Evolutionary conservation across 106 monocot species (phyloP), one percentile per base, ranked within the genome.

Genomic region (Cymbidium sinense): DNA sequence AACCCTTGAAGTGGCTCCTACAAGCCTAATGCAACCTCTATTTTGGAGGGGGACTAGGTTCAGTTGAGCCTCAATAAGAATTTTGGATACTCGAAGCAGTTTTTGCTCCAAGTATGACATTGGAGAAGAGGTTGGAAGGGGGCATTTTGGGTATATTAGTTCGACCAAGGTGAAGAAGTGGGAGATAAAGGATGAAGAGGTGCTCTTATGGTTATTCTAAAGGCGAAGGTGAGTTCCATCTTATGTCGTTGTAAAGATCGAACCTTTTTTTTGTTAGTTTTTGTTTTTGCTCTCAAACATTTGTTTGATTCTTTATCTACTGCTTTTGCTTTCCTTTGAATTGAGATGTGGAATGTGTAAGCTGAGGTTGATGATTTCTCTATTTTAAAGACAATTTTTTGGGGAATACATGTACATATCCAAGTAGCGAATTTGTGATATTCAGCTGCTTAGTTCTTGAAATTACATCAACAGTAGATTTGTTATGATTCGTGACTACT

Each of bases 91-190:
- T 89, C 84, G 37, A 95, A 84, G 86, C 78, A 95, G 17, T 86
- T 95, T 83, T 83, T 78, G n/a, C 12, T 33, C 81, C 5, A 95
- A 89, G 75, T 91, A 87, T 74, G 94, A 91, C 64, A 75, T 89
- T 61, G 89, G 89, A 11, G 87, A 88, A 25, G 94, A 87, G 81
- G 86, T 91, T 13, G 91, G 94, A 7, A 78, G 86, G 2, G 94
- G 94, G 28, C 94, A 95, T 83, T 95, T 95, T 55, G 94, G 91
- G 43, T 89, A 91, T 55, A 91, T 91, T 79, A 91, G 91, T 76
- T 82, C 77, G 27, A 89, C 91, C 4, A 84, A 41, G 87, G 84
- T 51, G 29, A 91, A 82, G 91, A 95, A 95, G 79, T 91, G 93
- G 55, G 91, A 91, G 52, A 33, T 91, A 80, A 91, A 94, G 75